These are phyloP conservation scores for Viola odorata DNA, from an alignment of 345 rosid genomes.

Conservation along the genomic window DNA sequence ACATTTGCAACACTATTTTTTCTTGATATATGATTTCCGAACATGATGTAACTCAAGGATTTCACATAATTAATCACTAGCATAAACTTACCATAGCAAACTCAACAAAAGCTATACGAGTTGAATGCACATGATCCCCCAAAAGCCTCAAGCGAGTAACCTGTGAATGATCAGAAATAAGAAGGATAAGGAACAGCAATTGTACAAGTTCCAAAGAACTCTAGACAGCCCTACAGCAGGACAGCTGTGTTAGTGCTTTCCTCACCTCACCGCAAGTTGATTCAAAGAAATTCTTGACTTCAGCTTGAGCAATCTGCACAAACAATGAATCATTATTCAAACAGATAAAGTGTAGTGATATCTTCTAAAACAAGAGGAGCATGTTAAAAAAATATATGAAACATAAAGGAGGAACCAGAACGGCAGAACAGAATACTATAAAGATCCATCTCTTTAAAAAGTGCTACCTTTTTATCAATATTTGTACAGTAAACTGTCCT, in stretches of 20 bases:
- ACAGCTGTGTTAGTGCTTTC: constrained; percentile 3
- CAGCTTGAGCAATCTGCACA: constrained; percentile 68
- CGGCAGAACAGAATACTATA: background rate
- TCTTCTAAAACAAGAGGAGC: background rate
- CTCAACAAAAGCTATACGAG: constrained; percentile 86
- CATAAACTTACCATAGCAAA: constrained; percentile 59
- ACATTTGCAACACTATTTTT: no score
- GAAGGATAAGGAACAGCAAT: background rate
- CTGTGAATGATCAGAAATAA: constrained; percentile 26
- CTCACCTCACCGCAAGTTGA: constrained; percentile 84
- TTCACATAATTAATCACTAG: background rate
- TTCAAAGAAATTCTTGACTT: constrained; percentile 75
- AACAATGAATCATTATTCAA: constrained; percentile 1
- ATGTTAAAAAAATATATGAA: background rate
- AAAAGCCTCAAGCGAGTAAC: constrained; percentile 83
- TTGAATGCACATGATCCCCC: constrained; percentile 80
- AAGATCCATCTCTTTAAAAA: background rate
- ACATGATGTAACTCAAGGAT: background rate
- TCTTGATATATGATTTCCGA: no score
- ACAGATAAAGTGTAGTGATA: background rate
- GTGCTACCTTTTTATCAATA: constrained; percentile 70
- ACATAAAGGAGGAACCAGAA: background rate
- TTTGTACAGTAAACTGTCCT: constrained; percentile 94
- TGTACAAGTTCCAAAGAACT: background rate
- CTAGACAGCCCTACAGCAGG: background rate